Conservation (phyloP, 2,329 filamentous ascomycete genomes). For the Ophiostoma pallidulum region DNA sequence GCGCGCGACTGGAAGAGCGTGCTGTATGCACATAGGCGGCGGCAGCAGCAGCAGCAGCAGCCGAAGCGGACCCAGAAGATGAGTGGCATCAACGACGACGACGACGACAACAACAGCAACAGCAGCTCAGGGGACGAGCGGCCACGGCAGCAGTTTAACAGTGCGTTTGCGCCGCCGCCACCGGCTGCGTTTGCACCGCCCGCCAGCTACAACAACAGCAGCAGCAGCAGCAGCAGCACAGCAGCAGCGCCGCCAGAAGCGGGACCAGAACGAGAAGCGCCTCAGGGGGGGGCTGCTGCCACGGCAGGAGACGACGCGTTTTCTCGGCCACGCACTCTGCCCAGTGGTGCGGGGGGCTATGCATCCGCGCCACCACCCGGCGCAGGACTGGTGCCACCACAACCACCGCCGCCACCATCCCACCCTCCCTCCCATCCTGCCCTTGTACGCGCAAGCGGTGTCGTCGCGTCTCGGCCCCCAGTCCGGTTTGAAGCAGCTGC, state of each 20-base stretch:
- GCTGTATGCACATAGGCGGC: constrained; percentile 62
- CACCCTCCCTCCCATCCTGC: constrained; percentile 25
- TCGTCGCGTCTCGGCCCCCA: constrained; percentile 67
- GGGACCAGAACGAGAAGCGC: background rate
- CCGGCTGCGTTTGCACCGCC: constrained; percentile 40
- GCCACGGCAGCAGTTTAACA: background rate
- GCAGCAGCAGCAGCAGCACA: background rate
- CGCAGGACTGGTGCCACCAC: too few species aligned
- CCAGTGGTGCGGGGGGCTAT: too few species aligned
- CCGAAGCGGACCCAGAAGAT: constrained; percentile 19
- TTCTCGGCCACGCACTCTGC: too few species aligned
- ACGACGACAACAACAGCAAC: constrained; percentile 24
- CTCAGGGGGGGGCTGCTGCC: too few species aligned
- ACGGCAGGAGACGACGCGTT: too few species aligned
- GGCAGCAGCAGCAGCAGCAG: constrained; percentile 31
- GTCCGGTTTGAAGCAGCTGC: constrained; percentile 51
- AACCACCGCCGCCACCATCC: constrained; percentile 14
- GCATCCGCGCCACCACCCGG: background rate
- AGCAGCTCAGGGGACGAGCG: background rate
- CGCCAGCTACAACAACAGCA: background rate
- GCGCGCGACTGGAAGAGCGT: constrained; percentile 77
- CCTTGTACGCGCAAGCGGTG: constrained; percentile 24
- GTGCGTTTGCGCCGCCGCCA: constrained; percentile 41
- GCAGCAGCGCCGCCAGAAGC: too few species aligned
- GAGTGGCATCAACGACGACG: constrained; percentile 16